Conservation (phyloP, 768 basidiomycete species). For the Serendipita sp. region DNA sequence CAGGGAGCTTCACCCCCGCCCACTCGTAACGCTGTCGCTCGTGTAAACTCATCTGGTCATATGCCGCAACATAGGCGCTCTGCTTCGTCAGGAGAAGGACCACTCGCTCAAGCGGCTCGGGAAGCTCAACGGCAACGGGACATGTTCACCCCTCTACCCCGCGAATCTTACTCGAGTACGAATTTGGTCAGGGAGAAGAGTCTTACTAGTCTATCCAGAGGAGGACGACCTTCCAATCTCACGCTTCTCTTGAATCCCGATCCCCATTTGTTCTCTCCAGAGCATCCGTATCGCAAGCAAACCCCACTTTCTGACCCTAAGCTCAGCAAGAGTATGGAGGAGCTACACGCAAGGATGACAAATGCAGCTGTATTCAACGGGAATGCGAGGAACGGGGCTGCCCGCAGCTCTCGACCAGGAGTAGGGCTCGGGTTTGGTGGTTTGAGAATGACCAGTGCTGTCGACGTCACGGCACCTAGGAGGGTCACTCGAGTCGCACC, state of each 20-base stretch:
- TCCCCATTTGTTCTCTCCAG: conserved; percentile 39
- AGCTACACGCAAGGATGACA: conserved; percentile 23
- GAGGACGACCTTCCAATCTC: conserved; percentile 42
- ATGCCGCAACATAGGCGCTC: background rate
- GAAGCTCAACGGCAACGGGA: conserved; percentile 53
- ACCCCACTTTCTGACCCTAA: background rate
- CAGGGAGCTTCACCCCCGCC: conserved; percentile 1
- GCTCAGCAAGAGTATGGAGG: conserved; percentile 30
- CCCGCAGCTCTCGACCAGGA: background rate
- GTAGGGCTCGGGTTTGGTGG: conserved; percentile 5
- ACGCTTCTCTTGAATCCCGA: conserved; percentile 59
- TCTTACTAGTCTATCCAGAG: conserved; percentile 40
- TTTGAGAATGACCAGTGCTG: background rate
- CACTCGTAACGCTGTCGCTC: background rate
- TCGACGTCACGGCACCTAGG: background rate
- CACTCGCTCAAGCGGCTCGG: conserved; percentile 32
- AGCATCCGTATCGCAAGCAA: conserved; percentile 37
- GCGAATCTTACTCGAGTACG: conserved; percentile 11
- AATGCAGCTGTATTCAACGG: background rate
- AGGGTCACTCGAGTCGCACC: background rate
- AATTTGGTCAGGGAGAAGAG: background rate
- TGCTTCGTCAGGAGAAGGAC: background rate
- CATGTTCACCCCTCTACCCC: conserved; percentile 26
- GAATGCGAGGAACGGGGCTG: background rate
- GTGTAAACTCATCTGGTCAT: background rate